Evolutionary conservation across 352 stramenopile species (phyloP).

Genomic region (Phytophthora citrophthora): DNA sequence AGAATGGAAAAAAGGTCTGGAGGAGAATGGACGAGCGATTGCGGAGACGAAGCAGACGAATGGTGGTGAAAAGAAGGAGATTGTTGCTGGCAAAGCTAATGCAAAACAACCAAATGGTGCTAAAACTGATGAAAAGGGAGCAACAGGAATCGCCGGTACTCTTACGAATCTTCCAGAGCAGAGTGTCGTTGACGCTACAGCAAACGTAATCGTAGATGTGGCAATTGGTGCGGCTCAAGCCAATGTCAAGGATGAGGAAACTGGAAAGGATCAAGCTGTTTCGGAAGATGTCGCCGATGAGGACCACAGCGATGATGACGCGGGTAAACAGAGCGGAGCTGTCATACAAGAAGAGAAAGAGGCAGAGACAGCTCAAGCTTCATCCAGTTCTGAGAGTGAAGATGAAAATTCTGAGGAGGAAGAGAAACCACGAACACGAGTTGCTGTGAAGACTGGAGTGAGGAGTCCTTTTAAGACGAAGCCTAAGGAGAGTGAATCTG

Average conservation of each 20-base stretch:
- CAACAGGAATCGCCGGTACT: too few species aligned
- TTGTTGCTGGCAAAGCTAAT: neutral
- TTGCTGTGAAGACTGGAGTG: slow-evolving; percentile 5
- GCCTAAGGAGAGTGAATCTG: slow-evolving; percentile 7
- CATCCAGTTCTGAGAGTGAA: slow-evolving; percentile 14
- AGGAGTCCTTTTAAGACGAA: slow-evolving; percentile 10
- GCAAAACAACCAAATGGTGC: neutral
- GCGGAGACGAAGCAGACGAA: neutral
- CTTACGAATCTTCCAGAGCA: neutral
- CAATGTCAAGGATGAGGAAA: neutral
- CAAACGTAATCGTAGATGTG: neutral
- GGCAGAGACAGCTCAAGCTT: slow-evolving; percentile 8
- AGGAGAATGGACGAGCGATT: slow-evolving; percentile 1
- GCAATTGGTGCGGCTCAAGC: neutral
- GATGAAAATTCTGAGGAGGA: slow-evolving; percentile 15
- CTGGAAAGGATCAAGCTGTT: too few species aligned
- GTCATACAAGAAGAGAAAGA: neutral
- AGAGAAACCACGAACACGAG: neutral
- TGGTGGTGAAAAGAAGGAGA: neutral
- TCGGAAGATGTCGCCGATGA: neutral
- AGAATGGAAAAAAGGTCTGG: slow-evolving; percentile 30
- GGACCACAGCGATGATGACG: neutral
- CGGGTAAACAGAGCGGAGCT: neutral
- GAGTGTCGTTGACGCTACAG: neutral
- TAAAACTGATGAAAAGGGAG: neutral